Evolutionary conservation across 2,329 filamentous ascomycete genomes (phyloP).

Genomic region (Cordyceps javanica): DNA sequence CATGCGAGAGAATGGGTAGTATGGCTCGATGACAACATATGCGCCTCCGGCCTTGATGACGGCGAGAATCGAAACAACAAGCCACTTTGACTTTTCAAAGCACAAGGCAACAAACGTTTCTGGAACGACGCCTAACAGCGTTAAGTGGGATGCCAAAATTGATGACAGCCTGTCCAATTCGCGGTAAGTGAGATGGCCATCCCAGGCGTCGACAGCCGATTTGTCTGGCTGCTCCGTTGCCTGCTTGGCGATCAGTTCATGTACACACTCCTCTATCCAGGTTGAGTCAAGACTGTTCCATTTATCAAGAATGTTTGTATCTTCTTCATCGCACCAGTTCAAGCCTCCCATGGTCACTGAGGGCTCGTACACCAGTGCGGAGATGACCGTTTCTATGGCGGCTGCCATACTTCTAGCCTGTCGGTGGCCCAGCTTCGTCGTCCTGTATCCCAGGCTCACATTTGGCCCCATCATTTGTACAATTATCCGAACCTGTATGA

Average conservation of each 20-base stretch:
- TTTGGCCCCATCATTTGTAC: background rate
- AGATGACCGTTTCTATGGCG: background rate
- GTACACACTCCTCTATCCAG: background rate
- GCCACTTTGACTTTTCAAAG: constrained; percentile 23
- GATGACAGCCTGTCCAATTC: constrained; percentile 24
- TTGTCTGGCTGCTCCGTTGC: background rate
- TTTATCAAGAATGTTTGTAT: background rate
- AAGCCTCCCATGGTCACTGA: background rate
- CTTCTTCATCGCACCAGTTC: background rate
- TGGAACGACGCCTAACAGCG: constrained; percentile 19
- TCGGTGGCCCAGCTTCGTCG: background rate
- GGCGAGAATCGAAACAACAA: constrained; percentile 19
- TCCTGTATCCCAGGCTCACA: background rate
- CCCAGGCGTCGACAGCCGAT: constrained; percentile 36
- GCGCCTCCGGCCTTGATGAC: constrained; percentile 22
- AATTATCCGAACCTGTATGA: background rate
- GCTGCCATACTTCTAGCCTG: constrained; percentile 1
- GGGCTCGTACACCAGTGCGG: background rate
- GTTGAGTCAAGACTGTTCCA: background rate
- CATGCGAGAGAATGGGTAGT: background rate
- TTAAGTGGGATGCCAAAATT: constrained; percentile 15
- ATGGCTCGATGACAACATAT: constrained; percentile 4
- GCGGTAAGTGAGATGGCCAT: constrained; percentile 35
- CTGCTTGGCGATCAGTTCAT: background rate
- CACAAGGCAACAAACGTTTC: constrained; percentile 19